These are phyloP conservation scores for Zoysia matrella DNA, from an alignment of 202 grass and related monocot genomes.

Conservation along the genomic window DNA sequence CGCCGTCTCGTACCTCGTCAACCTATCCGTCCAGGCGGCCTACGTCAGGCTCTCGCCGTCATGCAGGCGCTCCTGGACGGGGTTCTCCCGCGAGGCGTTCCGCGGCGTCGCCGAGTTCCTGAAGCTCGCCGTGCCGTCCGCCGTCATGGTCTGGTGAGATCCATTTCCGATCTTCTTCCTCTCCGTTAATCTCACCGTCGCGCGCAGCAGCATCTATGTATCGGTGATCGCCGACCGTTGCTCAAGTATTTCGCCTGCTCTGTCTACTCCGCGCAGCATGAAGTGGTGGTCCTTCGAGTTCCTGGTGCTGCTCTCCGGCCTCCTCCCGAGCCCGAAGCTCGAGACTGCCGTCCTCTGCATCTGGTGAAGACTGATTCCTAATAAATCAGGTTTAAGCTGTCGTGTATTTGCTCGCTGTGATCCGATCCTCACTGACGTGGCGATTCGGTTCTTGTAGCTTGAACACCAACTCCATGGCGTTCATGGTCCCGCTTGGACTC, in stretches of 20 bases:
- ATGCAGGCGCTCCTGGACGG: slow-evolving; percentile 52
- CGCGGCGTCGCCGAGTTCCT: slow-evolving; percentile 43
- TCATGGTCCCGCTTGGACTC: slow-evolving; percentile 49
- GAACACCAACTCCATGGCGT: slow-evolving; percentile 35
- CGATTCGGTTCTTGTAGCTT: slow-evolving; percentile 21
- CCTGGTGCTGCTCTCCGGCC: slow-evolving; percentile 61
- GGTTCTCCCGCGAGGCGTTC: slow-evolving; percentile 60
- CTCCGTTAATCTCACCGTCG: no score
- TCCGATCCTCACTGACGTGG: not conserved
- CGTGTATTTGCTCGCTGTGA: not conserved
- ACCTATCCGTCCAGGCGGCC: slow-evolving; percentile 36
- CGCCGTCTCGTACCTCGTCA: slow-evolving; percentile 53
- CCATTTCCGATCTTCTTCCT: no score
- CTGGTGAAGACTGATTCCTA: slow-evolving; percentile 22
- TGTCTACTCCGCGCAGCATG: slow-evolving; percentile 38
- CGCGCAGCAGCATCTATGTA: no score
- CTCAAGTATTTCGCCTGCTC: no score
- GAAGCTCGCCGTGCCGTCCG: slow-evolving; percentile 62
- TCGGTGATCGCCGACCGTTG: no score
- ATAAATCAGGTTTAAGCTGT: no score
- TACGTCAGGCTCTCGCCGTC: slow-evolving; percentile 50
- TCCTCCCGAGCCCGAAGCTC: slow-evolving; percentile 68
- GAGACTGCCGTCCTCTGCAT: slow-evolving; percentile 69
- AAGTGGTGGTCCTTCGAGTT: slow-evolving; percentile 73
- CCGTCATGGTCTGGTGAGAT: slow-evolving; percentile 63